A percentile compares a stretch with the other conserved stretches of the same genome.
Conservation (phyloP, 2,329 filamentous ascomycete genomes). For the Xylaria sp. region DNA sequence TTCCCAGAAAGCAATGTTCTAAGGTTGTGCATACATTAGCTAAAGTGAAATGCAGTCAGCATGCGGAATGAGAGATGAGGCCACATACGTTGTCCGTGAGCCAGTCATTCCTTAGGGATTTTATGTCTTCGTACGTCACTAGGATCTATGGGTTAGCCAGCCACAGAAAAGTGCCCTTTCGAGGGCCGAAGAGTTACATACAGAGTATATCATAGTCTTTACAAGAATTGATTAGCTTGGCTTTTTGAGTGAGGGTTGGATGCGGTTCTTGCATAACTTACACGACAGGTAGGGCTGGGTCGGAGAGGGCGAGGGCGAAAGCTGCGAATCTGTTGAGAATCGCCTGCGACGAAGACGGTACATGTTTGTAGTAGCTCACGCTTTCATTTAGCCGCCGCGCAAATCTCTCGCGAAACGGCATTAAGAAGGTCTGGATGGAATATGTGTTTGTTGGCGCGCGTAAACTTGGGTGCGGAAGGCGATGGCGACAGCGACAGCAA, state of each 20-base stretch:
- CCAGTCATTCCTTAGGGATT: conserved; percentile 92
- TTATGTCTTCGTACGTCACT: conserved; percentile 92
- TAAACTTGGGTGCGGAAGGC: not conserved
- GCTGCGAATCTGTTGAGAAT: conserved; percentile 47
- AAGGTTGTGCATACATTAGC: conserved; percentile 44
- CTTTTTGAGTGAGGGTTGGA: conserved; percentile 15
- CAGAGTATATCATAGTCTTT: conserved; percentile 54
- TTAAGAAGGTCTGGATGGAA: conserved; percentile 32
- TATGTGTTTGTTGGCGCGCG: not conserved
- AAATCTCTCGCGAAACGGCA: conserved; percentile 50
- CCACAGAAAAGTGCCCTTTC: conserved; percentile 1
- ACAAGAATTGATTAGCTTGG: conserved; percentile 38
- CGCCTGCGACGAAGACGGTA: conserved; percentile 36
- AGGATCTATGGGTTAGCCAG: conserved; percentile 41
- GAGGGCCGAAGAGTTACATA: conserved; percentile 42
- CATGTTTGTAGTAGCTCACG: conserved; percentile 45
- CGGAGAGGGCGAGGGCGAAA: conserved; percentile 52
- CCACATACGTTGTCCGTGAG: conserved; percentile 87
- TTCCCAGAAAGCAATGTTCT: conserved; percentile 98
- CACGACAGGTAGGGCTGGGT: conserved; percentile 59
- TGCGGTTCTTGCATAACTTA: conserved; percentile 49
- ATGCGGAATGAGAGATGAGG: conserved; percentile 22
- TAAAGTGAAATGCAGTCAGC: conserved; percentile 9
- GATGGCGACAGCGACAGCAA: not conserved
- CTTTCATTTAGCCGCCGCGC: conserved; percentile 50